Evolutionary conservation across 1,139 yeast species (phyloP).

Genomic region (Taphrina deformans): DNA sequence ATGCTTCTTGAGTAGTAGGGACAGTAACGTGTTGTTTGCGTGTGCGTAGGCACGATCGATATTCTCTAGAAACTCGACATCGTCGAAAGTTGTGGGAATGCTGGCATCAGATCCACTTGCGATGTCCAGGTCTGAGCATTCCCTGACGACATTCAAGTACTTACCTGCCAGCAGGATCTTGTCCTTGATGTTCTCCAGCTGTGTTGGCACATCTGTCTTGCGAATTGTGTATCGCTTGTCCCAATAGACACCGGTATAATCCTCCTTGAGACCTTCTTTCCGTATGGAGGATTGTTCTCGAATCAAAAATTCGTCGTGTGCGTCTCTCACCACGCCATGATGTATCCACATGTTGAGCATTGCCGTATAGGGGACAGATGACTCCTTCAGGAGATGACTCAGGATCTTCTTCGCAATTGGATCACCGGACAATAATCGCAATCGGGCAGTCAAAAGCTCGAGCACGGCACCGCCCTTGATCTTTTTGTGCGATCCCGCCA

Average conservation of each 20-base stretch:
- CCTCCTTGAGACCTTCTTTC: slow-evolving; percentile 52
- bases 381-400: slow-evolving; percentile 54
- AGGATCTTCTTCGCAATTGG: slow-evolving; percentile 57
- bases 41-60: slow-evolving; percentile 64
- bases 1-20: slow-evolving; percentile 63
- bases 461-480: slow-evolving; percentile 49
- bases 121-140: slow-evolving; percentile 51
- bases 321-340: slow-evolving; percentile 73
- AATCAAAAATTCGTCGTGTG: slow-evolving; percentile 78
- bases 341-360: slow-evolving; percentile 79
- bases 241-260: slow-evolving; percentile 74
- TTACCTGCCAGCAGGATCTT: slow-evolving; percentile 83
- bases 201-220: slow-evolving; percentile 72
- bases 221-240: slow-evolving; percentile 75
- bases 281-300: slow-evolving; percentile 48
- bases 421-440: slow-evolving; percentile 68
- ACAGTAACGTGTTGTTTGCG: slow-evolving; percentile 65
- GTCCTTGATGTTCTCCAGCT: slow-evolving; percentile 56
- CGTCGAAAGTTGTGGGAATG: slow-evolving; percentile 40
- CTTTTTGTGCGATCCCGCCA: slow-evolving; percentile 24
- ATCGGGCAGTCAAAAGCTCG: slow-evolving; percentile 59
- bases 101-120: slow-evolving; percentile 39
- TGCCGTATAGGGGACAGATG: slow-evolving; percentile 63
- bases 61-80: slow-evolving; percentile 45
- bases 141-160: slow-evolving; percentile 69